Evolutionary conservation across 345 rosid genomes (phyloP), one percentile per base, ranked within the genome.

Genomic region (Bruguiera gymnorhiza): DNA sequence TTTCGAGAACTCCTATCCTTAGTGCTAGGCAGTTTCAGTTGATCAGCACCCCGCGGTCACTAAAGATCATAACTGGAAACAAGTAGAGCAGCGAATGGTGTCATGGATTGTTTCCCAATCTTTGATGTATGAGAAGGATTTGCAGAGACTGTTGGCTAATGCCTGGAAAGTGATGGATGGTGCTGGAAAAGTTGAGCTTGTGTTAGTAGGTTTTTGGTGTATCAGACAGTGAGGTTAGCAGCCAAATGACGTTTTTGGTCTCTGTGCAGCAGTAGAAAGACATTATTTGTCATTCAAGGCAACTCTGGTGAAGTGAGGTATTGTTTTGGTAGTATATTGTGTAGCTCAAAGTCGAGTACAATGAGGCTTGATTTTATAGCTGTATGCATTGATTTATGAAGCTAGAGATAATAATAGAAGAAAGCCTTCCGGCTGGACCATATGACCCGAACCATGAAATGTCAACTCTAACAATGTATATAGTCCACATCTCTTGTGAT

Each of bases 1-100:
- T 78, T 92, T 85, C 60, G 92, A 89, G 80, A 86, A 88, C 73
- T 86, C 97, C 0, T 95, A 95, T 75, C 99, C 99, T 34, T 93
- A 96, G 98, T 83, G 87, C 86, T 91, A 93, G 76, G 66, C 73
- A 3, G 88, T 86, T 69, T 84, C 89, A 1, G 76, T 84, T 24
- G 72, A 83, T 67, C 75, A 76, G 53, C 95, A 94, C 59, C 97
- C 96, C 50, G 63, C 88, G 70, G 93, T 95, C 67, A 87, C 92
- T 23, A 92, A 72, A 81, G 97, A 91, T 73, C 85, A 82, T 60
- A 87, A 86, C 63, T 94, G 97, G 98, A 88, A 87, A 78, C 97
- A 94, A 76, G 97, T 83, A 37, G 99, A 92, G 85, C 83, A 70
- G 54, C 89, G 72, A 51, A 56, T 91, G 65, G 82, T 69, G 60